Evolutionary conservation across 2,329 filamentous ascomycete species (phyloP).

Genomic region (Fusarium sambucinum): DNA sequence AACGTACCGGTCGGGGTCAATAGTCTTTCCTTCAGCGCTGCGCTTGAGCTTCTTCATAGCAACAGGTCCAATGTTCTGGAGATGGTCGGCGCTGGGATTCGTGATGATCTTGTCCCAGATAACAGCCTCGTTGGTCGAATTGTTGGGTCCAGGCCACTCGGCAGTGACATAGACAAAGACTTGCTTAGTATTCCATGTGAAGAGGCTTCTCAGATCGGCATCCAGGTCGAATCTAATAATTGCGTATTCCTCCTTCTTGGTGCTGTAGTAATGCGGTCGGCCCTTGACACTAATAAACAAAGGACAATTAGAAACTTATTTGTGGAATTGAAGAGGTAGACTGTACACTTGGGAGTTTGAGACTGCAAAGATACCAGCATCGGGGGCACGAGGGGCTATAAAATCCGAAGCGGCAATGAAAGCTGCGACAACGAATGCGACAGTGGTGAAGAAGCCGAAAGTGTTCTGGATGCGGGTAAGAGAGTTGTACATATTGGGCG

Average conservation of each 20-base stretch:
- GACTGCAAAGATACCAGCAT: slow-evolving; percentile 68
- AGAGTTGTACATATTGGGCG: slow-evolving; percentile 82
- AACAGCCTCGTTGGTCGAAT: slow-evolving; percentile 76
- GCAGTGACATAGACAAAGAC: slow-evolving; percentile 96
- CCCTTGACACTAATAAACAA: slow-evolving; percentile 77
- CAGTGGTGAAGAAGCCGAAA: slow-evolving; percentile 98
- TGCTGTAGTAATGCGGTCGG: slow-evolving; percentile 93
- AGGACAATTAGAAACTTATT: slow-evolving; percentile 10
- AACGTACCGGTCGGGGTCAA: slow-evolving; percentile 68
- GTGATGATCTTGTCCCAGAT: slow-evolving; percentile 98
- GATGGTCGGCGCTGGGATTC: slow-evolving; percentile 72
- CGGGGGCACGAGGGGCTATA: slow-evolving; percentile 75
- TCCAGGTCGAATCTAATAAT: slow-evolving; percentile 93
- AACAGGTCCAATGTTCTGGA: slow-evolving; percentile 70
- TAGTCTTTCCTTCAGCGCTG: slow-evolving; percentile 69
- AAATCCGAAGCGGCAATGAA: slow-evolving; percentile 86
- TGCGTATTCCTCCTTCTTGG: slow-evolving; percentile 95
- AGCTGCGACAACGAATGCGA: slow-evolving; percentile 82
- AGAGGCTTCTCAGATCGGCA: slow-evolving; percentile 89
- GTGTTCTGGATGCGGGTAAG: slow-evolving; percentile 88
- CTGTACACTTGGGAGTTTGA: slow-evolving; percentile 88
- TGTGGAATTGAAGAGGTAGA: background rate
- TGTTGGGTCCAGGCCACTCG: slow-evolving; percentile 65
- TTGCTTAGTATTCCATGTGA: slow-evolving; percentile 99
- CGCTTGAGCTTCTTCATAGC: slow-evolving; percentile 72